Evolutionary conservation across 345 rosid genomes (phyloP), one percentile per base, ranked within the genome.

Genomic region (Eucalyptus curtisii): DNA sequence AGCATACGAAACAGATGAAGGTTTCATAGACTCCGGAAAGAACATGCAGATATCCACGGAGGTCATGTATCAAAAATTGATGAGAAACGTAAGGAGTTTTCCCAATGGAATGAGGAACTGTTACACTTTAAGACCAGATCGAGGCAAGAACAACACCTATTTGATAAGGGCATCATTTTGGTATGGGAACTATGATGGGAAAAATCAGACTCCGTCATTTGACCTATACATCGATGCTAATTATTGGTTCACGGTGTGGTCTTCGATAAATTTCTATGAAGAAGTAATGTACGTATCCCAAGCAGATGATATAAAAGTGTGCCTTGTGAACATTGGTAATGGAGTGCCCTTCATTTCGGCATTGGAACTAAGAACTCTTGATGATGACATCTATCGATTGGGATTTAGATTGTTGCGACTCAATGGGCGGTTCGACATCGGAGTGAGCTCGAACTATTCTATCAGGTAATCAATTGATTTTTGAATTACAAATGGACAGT

Each of bases 31-130:
- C n/a, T 55, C 61, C 2, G 59, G 61, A 22, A 55, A 55, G 61
- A 55, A 4, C 61, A 55, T 55, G 61, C 61, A 4, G 3, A 22
- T 55, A 22, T 55, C 61, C 61, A 22, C 61, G 4, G 1, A 55
- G 1, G 5, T 55, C 27, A 22, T 0, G 25, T 2, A 55, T 59
- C 7, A 59, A 59, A 20, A 57, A 1, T 10, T 25, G 14, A 0
- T 1, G 13, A 57, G 0, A 24, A 25, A 57, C 1, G 1, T 25
- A 25, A 25, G n/a, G 66, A 57, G 30, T 5, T 57, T 57, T 57
- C 66, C 66, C n/a, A 25, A 57, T 0, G n/a, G 14, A 57, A 25
- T 1, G 14, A 5, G n/a, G 66, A 57, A 57, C 13, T 25, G 66
- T 25, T 57, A 57, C n/a, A 57, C n/a, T 57, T 57, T 57, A 57